phyloP scores from a whole-genome alignment of 192 early-diverging fungal genomes.

The Gigaspora rosea region DNA sequence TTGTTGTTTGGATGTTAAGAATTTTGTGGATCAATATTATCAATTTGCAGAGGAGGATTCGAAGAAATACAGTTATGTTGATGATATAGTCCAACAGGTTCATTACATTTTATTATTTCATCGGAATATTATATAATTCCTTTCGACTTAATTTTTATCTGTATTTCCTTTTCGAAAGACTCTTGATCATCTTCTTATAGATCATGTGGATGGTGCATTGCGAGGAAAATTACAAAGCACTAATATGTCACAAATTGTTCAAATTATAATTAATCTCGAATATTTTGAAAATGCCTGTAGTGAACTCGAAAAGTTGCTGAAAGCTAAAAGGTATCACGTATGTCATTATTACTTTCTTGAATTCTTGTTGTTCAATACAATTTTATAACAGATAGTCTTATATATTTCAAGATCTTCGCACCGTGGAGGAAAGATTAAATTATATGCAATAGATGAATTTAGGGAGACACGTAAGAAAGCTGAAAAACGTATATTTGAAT shows the following conservation, averaged over 20 bases:
- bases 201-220: conserved; percentile 69
- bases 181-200: conserved; percentile 70
- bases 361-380: too few species aligned
- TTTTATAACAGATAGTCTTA: neutral
- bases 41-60: conserved; percentile 82
- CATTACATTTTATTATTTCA: neutral
- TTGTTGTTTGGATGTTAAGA: conserved; percentile 67
- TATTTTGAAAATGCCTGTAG: conserved; percentile 67
- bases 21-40: conserved; percentile 80
- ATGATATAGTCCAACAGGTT: conserved; percentile 80
- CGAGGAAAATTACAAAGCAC: conserved; percentile 64
- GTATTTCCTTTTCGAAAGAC: conserved; percentile 38
- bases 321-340: conserved; percentile 30
- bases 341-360: neutral
- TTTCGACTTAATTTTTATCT: neutral
- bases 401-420: conserved; percentile 51
- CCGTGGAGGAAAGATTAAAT: conserved; percentile 55
- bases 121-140: neutral
- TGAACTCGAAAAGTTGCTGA: conserved; percentile 78
- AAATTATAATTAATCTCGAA: conserved; percentile 83
- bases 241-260: conserved; percentile 80
- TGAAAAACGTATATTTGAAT: conserved; percentile 78
- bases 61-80: conserved; percentile 83
- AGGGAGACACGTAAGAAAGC: conserved; percentile 66
- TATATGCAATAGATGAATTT: conserved; percentile 69